Base-by-base conservation (phyloP, 495 filamentous ascomycete species). In the Rostrohypoxylon terebratum region DNA sequence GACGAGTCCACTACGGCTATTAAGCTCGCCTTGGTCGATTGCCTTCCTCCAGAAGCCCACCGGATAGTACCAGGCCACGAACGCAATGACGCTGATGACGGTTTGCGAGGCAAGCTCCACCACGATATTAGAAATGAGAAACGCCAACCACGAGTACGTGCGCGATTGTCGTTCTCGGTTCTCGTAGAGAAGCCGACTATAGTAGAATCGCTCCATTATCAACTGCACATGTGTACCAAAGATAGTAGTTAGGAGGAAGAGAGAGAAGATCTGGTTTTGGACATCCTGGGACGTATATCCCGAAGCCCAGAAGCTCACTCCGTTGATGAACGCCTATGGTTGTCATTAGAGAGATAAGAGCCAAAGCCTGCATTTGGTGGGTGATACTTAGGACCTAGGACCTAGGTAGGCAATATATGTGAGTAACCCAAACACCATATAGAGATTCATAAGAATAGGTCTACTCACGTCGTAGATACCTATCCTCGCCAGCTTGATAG, bases 401-500 rank as follows among this genome's bases (percentile, higher is more conserved):
- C n/a, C n/a, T n/a, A n/a, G n/a, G 90, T 7, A 38, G n/a, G 59
- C 63, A 42, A 11, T 13, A 3, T 25, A 3, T 23, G 20, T 50
- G 20, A 20, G 71, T 93, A 90, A 42, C 69, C 82, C 72, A 94
- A 93, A 47, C 89, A 18, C 89, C 71, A 94, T 92, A 81, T 92
- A 90, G 66, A 23, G 4, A 23, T 10, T 25, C 47, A 2, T 9
- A 14, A 14, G 38, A 13, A n/a, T 14, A n/a, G 14, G 38, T n/a
- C 10, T 20, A 70, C 67, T 50, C 42, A 81, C 66, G 73, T 92
- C 84, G 67, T 92, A 93, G 34, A 91, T 89, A 25, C 81, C 82
- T 89, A 25, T 81, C 82, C 68, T 95, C 89, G 44, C 87, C 88
- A 14, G 90, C 91, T 71, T 95, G 92, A 75, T 94, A 94, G 40